phyloP scores from a whole-genome alignment of 768 basidiomycete genomes.

The Tricholoma bakamatsutake region DNA sequence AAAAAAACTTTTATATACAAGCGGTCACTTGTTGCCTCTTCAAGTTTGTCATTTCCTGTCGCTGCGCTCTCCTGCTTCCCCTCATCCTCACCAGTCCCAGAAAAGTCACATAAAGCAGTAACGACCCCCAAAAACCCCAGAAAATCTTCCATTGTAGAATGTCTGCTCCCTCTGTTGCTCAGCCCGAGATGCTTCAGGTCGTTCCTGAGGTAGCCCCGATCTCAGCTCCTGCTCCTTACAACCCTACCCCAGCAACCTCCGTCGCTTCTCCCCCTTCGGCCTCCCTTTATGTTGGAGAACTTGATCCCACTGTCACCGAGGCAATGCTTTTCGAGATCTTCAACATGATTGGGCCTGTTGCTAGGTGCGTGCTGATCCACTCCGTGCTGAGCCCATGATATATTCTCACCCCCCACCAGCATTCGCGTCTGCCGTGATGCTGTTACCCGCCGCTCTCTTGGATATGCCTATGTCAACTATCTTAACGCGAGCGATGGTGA shows the following conservation, averaged over 20 bases:
- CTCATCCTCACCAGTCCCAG: constrained; percentile 45
- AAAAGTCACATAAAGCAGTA: constrained; percentile 89
- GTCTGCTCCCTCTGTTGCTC: constrained; percentile 52
- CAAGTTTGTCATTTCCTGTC: constrained; percentile 37
- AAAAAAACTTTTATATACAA: constrained; percentile 55
- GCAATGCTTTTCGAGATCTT: constrained; percentile 99
- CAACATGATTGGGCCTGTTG: constrained; percentile 99
- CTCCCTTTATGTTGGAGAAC: constrained; percentile 98
- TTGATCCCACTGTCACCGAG: constrained; percentile 96
- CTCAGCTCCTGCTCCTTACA: constrained; percentile 47
- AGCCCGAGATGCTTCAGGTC: constrained; percentile 48
- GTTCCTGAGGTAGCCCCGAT: constrained; percentile 44
- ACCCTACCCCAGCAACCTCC: constrained; percentile 49
- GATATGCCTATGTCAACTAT: constrained; percentile 99
- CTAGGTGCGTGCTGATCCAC: constrained; percentile 54
- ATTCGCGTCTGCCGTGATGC: constrained; percentile 99
- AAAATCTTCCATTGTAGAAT: constrained; percentile 42
- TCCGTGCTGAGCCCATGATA: background rate
- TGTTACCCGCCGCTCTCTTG: constrained; percentile 98
- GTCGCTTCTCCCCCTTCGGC: constrained; percentile 71
- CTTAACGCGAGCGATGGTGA: constrained; percentile 89
- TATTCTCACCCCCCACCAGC: constrained; percentile 36
- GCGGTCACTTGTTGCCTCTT: constrained; percentile 71
- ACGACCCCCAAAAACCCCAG: constrained; percentile 59
- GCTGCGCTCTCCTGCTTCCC: too few relatives aligned